Conservation (phyloP, 371 early-diverging fungal genomes). For the Mucor racemosus region DNA sequence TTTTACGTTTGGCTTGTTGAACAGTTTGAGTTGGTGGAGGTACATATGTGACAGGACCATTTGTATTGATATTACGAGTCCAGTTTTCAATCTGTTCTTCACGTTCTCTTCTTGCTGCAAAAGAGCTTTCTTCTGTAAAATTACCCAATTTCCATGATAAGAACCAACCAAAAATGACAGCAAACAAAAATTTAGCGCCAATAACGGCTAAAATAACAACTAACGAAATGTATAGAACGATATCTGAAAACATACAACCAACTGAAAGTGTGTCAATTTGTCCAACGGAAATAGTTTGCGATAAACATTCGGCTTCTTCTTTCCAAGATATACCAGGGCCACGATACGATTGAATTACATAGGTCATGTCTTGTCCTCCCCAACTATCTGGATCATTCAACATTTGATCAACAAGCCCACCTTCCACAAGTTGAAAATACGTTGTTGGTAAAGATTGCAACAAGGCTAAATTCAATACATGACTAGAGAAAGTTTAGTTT, state of each 20-base stretch:
- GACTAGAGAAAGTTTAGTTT: conserved; percentile 17
- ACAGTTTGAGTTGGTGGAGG: conserved; percentile 15
- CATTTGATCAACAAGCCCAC: conserved; percentile 39
- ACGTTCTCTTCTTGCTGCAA: conserved; percentile 61
- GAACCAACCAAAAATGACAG: conserved; percentile 80
- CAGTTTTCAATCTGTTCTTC: conserved; percentile 65
- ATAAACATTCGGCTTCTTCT: conserved; percentile 61
- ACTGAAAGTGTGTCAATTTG: conserved; percentile 68
- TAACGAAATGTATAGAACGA: conserved; percentile 70
- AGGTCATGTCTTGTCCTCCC: conserved; percentile 48
- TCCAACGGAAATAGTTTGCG: conserved; percentile 70
- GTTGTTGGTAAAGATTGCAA: conserved; percentile 39
- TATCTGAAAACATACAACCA: conserved; percentile 74
- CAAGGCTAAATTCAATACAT: conserved; percentile 43
- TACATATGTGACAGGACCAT: conserved; percentile 27
- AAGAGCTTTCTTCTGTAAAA: conserved; percentile 48
- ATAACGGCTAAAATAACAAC: conserved; percentile 60
- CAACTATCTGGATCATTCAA: conserved; percentile 21
- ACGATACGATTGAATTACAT: conserved; percentile 30
- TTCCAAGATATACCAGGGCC: conserved; percentile 20
- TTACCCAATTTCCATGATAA: conserved; percentile 68
- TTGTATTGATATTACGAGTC: conserved; percentile 54
- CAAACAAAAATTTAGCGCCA: conserved; percentile 72
- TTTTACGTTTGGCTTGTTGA: conserved; percentile 26
- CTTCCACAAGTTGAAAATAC: conserved; percentile 30